phyloP scores from a whole-genome alignment of 1,284 basidiomycete genomes.

The Pisolithus thermaeus region DNA sequence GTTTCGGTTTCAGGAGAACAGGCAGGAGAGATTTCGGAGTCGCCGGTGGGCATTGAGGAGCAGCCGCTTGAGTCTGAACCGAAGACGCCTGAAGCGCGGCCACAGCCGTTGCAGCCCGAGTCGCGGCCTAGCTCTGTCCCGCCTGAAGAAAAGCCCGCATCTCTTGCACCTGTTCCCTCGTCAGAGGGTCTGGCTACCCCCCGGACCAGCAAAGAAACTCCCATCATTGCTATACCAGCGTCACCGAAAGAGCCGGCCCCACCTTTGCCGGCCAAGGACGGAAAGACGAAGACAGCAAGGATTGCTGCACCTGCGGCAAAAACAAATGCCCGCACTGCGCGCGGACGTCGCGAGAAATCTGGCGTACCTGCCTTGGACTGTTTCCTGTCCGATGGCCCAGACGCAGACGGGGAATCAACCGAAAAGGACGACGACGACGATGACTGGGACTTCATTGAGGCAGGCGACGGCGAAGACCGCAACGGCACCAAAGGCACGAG shows the following conservation, averaged over 20 bases:
- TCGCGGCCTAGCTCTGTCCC: constrained; percentile 14
- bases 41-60: constrained; percentile 20
- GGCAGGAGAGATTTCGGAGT: constrained; percentile 20
- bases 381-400: constrained; percentile 51
- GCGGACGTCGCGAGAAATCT: constrained; percentile 63
- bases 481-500: constrained; percentile 73
- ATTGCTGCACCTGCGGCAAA: constrained; percentile 26
- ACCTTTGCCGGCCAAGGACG: constrained; percentile 21
- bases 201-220: constrained; percentile 10
- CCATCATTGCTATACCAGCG: neutral
- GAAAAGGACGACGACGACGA: constrained; percentile 70
- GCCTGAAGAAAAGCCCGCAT: constrained; percentile 9
- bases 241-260: constrained; percentile 19
- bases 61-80: constrained; percentile 47
- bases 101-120: constrained; percentile 37
- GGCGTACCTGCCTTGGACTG: constrained; percentile 72
- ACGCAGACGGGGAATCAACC: constrained; percentile 42
- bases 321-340: constrained; percentile 22
- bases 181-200: constrained; percentile 16
- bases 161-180: constrained; percentile 17
- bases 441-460: constrained; percentile 85
- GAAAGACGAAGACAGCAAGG: constrained; percentile 23
- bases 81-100: constrained; percentile 68
- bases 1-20: constrained; percentile 19
- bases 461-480: constrained; percentile 67